Base-by-base conservation (phyloP, 768 basidiomycete genomes). In the Pleurotus salmoneostramineus region DNA sequence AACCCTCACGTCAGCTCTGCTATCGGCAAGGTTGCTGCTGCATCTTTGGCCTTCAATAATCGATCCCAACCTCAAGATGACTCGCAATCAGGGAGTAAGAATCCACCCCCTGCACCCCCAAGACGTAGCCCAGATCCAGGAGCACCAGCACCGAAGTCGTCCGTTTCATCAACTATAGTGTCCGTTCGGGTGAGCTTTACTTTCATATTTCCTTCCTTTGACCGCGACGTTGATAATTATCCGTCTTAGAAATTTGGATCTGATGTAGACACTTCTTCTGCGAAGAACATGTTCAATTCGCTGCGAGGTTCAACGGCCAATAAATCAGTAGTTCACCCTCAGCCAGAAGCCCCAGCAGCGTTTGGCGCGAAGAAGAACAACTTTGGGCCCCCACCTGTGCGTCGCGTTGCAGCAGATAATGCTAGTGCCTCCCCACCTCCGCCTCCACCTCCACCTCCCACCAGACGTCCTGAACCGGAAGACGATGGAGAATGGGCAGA, bases 401-500 rank as follows among this genome's bases (percentile, higher is more conserved):
- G 82, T 27, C 72, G 70, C n/a, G 64, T 69, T 1, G 65, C 68
- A 33, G 50, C 65, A 14, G 63, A 62, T 27, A 37, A 58, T 62
- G 54, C 7, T 60, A 65, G 4, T 65, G 27, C 51, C 60, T 27
- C 57, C 56, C 36, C 60, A 17, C 33, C 64, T n/a, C 58, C 65
- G 21, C 56, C 65, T 15, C 66, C 66, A 8, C 67, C 69, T 6
- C 65, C 71, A 15, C 68, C 71, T 27, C 66, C 64, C 32, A 64
- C 66, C 5, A 71, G 52, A 3, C 60, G 60, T 32, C 63, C 58
- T 5, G 68, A 68, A 55, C 68, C 64, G 7, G 75, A 71, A 50
- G 64, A 64, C 6, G 64, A 71, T 36, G 89, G 88, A 3, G 87
- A 89, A 60, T 93, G 91, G 91, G 89, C 83, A 12, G 84, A 91